Evolutionary conservation across 2,329 filamentous ascomycete genomes (phyloP).

Genomic region (Arthrinium phaeospermum): DNA sequence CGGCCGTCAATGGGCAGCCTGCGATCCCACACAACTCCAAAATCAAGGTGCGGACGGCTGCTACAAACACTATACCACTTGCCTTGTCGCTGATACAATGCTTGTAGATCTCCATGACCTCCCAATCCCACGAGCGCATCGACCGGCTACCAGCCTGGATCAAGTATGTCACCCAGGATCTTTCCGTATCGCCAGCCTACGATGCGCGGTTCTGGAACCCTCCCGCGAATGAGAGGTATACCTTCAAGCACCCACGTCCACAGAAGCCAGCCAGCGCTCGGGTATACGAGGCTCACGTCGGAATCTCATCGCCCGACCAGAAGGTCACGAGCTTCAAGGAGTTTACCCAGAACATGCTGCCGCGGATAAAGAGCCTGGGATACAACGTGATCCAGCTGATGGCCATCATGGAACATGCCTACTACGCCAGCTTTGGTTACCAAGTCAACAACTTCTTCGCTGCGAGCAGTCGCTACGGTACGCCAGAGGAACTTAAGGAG

Average conservation of each 20-base stretch:
- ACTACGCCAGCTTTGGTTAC: constrained; percentile 98
- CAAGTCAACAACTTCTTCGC: constrained; percentile 99
- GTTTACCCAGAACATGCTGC: constrained; percentile 91
- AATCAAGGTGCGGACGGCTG: constrained; percentile 74
- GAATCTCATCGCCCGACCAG: constrained; percentile 90
- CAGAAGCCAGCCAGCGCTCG: constrained; percentile 85
- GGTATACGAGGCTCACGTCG: constrained; percentile 98
- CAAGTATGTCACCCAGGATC: constrained; percentile 93
- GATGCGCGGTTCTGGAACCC: constrained; percentile 98
- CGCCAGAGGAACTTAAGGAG: constrained; percentile 94
- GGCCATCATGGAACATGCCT: constrained; percentile 99
- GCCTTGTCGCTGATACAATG: not conserved
- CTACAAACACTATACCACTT: not conserved
- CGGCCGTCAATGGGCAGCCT: constrained; percentile 73
- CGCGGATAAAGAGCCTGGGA: constrained; percentile 85
- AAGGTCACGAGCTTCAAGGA: constrained; percentile 95
- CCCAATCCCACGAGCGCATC: constrained; percentile 78
- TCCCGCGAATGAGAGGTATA: constrained; percentile 74
- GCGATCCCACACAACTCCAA: constrained; percentile 93
- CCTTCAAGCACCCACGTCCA: constrained; percentile 82
- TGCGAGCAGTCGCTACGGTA: constrained; percentile 91
- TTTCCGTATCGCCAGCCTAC: constrained; percentile 87
- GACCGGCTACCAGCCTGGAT: constrained; percentile 97
- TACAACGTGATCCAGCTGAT: constrained; percentile 99
- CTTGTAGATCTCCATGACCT: constrained; percentile 78